Percentiles rank a stretch among this genome's conserved stretches.
Conservation (phyloP, 2,329 filamentous ascomycete genomes). For the Iodosphaeria phyllophila region DNA sequence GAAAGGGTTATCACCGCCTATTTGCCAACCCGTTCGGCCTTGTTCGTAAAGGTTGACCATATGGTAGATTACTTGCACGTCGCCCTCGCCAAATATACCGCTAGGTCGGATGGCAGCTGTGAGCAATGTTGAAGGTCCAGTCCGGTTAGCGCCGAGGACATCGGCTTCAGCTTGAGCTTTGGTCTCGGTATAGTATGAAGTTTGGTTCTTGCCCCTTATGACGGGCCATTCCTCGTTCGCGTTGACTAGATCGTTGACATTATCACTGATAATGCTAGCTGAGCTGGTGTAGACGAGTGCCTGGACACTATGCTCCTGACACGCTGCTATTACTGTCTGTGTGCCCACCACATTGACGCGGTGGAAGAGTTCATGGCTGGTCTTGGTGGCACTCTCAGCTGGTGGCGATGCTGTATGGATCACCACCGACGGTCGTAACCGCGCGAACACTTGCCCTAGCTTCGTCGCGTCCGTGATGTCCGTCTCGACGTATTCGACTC, state of each 20-base stretch:
- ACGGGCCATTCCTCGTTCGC: constrained; percentile 71
- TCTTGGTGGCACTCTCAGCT: constrained; percentile 30
- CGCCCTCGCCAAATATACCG: constrained; percentile 81
- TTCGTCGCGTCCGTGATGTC: constrained; percentile 53
- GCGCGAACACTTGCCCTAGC: constrained; percentile 43
- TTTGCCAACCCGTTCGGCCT: constrained; percentile 56
- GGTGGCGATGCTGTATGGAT: constrained; percentile 75
- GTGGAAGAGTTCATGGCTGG: constrained; percentile 44
- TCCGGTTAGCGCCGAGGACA: constrained; percentile 58
- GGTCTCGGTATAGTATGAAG: constrained; percentile 76
- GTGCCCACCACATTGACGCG: constrained; percentile 85
- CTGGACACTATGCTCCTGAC: constrained; percentile 50
- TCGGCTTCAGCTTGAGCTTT: constrained; percentile 75
- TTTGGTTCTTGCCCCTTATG: constrained; percentile 50
- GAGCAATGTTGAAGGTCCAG: constrained; percentile 35
- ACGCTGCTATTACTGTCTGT: constrained; percentile 55
- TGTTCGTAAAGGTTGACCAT: constrained; percentile 54
- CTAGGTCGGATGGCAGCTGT: constrained; percentile 73
- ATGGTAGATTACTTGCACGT: constrained; percentile 56
- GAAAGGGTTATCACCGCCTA: constrained; percentile 52
- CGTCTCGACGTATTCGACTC: constrained; percentile 51
- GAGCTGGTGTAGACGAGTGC: constrained; percentile 84
- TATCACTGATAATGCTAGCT: constrained; percentile 73
- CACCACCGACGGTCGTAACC: constrained; percentile 60
- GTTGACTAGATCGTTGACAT: constrained; percentile 59